Evolutionary conservation across 2,329 filamentous ascomycete genomes (phyloP).

Genomic region (Beauveria pseudobassiana): DNA sequence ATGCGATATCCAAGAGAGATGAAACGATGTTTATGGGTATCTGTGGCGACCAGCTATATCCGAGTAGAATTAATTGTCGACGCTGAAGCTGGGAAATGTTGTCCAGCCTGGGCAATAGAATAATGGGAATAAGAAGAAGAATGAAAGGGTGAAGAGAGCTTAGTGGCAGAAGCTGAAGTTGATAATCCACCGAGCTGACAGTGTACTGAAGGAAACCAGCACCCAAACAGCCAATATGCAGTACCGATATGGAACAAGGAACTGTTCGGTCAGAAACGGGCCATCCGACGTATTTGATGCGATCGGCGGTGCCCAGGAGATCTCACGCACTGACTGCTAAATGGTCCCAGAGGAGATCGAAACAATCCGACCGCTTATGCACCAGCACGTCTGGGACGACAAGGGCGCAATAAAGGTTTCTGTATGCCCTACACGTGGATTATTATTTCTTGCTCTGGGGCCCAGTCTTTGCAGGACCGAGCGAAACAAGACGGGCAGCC

Average conservation of each 20-base stretch:
- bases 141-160: not conserved
- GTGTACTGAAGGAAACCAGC: not conserved
- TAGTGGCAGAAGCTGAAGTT: not conserved
- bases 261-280: constrained; percentile 4
- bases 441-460: not conserved
- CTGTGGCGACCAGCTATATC: not conserved
- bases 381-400: not conserved
- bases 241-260: constrained; percentile 2
- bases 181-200: constrained; percentile 1
- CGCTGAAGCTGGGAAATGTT: not conserved
- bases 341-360: constrained; percentile 11
- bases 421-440: constrained; percentile 7
- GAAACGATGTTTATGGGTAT: not conserved
- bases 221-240: not conserved
- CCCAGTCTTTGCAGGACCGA: constrained; percentile 13
- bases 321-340: constrained; percentile 11
- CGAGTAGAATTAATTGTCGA: not conserved
- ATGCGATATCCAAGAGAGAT: not conserved
- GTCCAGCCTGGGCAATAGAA: not conserved
- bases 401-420: constrained; percentile 9
- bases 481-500: constrained; percentile 8
- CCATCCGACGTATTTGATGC: constrained; percentile 12
- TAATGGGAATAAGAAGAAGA: not conserved
- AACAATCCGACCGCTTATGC: constrained; percentile 12
- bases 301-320: constrained; percentile 12